phyloP scores from a whole-genome alignment of 2,329 filamentous ascomycete species.

The Pseudogymnoascus sp. region DNA sequence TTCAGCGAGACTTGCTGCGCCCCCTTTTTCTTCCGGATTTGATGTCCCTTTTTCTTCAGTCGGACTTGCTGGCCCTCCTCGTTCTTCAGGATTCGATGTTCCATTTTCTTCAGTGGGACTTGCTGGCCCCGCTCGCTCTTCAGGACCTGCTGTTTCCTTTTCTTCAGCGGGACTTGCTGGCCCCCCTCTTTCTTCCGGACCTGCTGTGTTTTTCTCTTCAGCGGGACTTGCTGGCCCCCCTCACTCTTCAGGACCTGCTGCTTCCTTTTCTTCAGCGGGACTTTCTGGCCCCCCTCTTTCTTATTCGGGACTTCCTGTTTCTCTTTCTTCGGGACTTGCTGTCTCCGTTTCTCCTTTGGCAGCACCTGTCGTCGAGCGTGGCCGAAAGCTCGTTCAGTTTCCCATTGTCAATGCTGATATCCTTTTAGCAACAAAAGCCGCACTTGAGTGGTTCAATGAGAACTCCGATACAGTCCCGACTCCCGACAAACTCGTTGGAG shows the following conservation, averaged over 20 bases:
- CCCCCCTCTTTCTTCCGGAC: too few species aligned
- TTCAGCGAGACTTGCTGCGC: not conserved
- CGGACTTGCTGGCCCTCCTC: too few species aligned
- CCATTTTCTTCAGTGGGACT: too few species aligned
- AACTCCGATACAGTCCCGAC: not conserved
- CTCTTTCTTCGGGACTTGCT: not conserved
- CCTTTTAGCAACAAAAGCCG: not conserved
- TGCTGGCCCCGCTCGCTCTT: too few species aligned
- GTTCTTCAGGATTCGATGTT: too few species aligned
- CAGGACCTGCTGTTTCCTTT: not conserved
- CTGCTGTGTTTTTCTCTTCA: too few species aligned
- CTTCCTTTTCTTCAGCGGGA: too few species aligned
- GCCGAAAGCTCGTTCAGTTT: not conserved
- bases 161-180: not conserved
- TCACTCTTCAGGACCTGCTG: too few species aligned
- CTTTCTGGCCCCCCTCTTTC: not conserved
- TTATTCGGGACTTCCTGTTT: not conserved
- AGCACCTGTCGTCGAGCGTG: not conserved
- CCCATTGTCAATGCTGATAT: not conserved
- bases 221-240: too few species aligned
- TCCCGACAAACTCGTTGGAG: not conserved
- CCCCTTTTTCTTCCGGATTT: not conserved
- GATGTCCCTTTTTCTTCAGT: not conserved
- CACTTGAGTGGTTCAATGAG: not conserved
- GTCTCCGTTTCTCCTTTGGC: not conserved